These are phyloP conservation scores for Cladosporium austrohemisphaericum DNA, from an alignment of 2,329 filamentous ascomycete genomes.

Conservation along the genomic window DNA sequence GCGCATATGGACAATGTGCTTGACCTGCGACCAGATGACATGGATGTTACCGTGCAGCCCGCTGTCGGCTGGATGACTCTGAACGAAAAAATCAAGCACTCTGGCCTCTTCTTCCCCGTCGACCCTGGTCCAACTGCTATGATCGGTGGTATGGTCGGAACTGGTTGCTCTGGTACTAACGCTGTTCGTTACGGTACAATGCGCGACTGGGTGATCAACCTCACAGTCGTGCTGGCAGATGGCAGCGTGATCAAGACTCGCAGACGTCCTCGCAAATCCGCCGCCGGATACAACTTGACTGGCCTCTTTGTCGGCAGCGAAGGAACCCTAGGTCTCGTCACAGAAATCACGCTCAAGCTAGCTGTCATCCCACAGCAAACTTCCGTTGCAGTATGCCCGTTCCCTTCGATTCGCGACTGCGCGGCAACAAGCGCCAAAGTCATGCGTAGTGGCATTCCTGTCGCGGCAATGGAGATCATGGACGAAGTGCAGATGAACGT, in stretches of 20 bases:
- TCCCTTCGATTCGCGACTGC: conserved; percentile 72
- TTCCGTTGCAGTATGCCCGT: conserved; percentile 75
- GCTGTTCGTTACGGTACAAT: conserved; percentile 74
- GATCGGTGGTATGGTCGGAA: conserved; percentile 80
- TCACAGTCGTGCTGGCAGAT: conserved; percentile 76
- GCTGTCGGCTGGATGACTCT: conserved; percentile 89
- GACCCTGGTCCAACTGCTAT: conserved; percentile 75
- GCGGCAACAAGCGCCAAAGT: conserved; percentile 68
- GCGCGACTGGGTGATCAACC: conserved; percentile 82
- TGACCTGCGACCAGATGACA: conserved; percentile 75
- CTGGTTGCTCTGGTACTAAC: conserved; percentile 67
- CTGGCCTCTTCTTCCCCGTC: conserved; percentile 83
- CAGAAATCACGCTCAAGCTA: conserved; percentile 77
- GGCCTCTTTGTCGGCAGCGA: conserved; percentile 76
- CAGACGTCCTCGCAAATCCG: conserved; percentile 70
- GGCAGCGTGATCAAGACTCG: conserved; percentile 76
- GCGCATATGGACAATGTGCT: conserved; percentile 80
- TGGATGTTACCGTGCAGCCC: conserved; percentile 90
- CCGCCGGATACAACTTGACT: conserved; percentile 80
- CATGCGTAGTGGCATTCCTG: conserved; percentile 69
- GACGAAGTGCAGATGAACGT: conserved; percentile 84
- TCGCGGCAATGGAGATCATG: conserved; percentile 81
- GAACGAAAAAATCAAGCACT: conserved; percentile 69
- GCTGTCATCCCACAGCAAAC: conserved; percentile 71
- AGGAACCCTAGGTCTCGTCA: conserved; percentile 76